phyloP scores from a whole-genome alignment of 176 grass and related monocot species.

The Chloris gayana region DNA sequence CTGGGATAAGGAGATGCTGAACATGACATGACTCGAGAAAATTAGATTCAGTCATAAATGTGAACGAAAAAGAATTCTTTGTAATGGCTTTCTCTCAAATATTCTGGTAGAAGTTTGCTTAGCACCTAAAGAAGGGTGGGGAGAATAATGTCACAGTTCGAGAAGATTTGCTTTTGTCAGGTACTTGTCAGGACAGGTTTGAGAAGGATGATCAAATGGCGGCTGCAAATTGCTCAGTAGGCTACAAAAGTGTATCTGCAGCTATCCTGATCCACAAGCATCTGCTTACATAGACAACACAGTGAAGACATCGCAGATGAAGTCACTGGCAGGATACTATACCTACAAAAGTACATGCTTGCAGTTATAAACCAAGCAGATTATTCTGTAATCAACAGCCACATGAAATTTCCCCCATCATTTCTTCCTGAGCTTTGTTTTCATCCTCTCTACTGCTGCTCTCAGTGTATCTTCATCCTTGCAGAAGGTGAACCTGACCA shows the following conservation, averaged over 20 bases:
- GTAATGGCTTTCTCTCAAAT: background rate
- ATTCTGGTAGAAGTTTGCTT: background rate
- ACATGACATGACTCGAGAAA: background rate
- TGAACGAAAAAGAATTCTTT: background rate
- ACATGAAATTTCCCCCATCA: constrained; percentile 27
- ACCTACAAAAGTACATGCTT: constrained; percentile 38
- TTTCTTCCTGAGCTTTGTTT: constrained; percentile 68
- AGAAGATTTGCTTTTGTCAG: background rate
- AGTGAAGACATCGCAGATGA: constrained; percentile 25
- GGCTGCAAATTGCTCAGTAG: constrained; percentile 9
- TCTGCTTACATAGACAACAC: constrained; percentile 21
- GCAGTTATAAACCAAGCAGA: constrained; percentile 31
- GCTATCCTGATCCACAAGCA: constrained; percentile 22
- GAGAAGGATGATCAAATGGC: constrained; percentile 14
- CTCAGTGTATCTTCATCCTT: constrained; percentile 87
- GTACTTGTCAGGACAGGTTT: background rate
- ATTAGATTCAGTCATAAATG: background rate
- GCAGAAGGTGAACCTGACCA: constrained; percentile 98
- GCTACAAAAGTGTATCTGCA: constrained; percentile 8
- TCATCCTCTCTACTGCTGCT: constrained; percentile 86
- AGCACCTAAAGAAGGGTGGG: background rate
- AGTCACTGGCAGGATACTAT: constrained; percentile 34
- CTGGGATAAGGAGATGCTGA: background rate
- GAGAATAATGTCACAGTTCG: background rate
- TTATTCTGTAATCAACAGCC: constrained; percentile 45